phyloP scores from a whole-genome alignment of 768 basidiomycete species.

The Mrakia frigida region DNA sequence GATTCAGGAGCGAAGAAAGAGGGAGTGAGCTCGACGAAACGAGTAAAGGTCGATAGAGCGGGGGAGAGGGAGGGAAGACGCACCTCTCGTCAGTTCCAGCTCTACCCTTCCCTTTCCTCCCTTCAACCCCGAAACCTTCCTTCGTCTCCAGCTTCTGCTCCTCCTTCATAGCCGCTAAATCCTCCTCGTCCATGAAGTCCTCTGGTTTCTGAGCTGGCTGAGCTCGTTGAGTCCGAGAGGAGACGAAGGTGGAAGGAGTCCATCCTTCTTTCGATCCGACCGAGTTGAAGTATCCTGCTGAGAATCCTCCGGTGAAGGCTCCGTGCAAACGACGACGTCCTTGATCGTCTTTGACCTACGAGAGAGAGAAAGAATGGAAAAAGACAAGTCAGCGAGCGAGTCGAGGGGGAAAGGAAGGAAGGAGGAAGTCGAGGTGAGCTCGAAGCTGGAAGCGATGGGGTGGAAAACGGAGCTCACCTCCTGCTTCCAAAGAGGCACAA shows the following conservation, averaged over 20 bases:
- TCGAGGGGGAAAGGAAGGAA: slow-evolving; percentile 20
- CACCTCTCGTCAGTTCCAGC: slow-evolving; percentile 16
- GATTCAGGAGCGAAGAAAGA: background rate
- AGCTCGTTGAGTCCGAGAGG: slow-evolving; percentile 69
- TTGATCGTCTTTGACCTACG: slow-evolving; percentile 83
- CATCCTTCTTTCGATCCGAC: slow-evolving; percentile 98
- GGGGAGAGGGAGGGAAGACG: background rate
- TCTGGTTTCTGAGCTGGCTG: slow-evolving; percentile 55
- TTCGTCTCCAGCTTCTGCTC: slow-evolving; percentile 68
- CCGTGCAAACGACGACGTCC: slow-evolving; percentile 90
- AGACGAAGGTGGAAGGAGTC: slow-evolving; percentile 87
- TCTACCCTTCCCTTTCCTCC: slow-evolving; percentile 35
- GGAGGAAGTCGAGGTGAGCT: slow-evolving; percentile 14
- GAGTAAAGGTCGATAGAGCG: background rate
- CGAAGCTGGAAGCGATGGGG: slow-evolving; percentile 20
- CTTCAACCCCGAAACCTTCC: slow-evolving; percentile 62
- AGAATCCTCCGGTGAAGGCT: slow-evolving; percentile 97
- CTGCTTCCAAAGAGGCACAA: slow-evolving; percentile 97
- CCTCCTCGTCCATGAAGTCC: slow-evolving; percentile 99
- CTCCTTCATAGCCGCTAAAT: slow-evolving; percentile 74
- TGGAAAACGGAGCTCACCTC: slow-evolving; percentile 58
- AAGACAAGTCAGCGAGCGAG: background rate
- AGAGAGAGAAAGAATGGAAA: background rate
- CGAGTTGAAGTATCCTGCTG: slow-evolving; percentile 92
- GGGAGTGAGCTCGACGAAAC: slow-evolving; percentile 38